A percentile compares a stretch with the other conserved stretches of the same genome.
These are phyloP conservation scores for Lodderomyces jiufengensis DNA, from an alignment of 1,139 yeast genomes.

Conservation along the genomic window DNA sequence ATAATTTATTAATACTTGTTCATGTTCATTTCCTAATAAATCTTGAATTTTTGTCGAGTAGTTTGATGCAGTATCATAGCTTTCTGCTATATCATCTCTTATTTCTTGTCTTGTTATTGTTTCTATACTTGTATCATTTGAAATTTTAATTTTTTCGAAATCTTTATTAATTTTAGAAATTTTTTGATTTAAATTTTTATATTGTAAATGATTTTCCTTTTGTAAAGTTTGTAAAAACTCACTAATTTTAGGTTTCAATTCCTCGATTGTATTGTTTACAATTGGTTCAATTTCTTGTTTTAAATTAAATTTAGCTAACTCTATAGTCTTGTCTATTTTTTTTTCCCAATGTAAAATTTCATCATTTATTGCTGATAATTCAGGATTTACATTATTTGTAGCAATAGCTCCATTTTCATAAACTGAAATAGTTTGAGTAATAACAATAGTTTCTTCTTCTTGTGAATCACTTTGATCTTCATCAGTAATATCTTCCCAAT, in stretches of 20 bases:
- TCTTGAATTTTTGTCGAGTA: constrained; percentile 31
- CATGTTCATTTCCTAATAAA: constrained; percentile 33
- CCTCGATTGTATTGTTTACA: constrained; percentile 29
- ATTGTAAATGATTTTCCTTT: constrained; percentile 38
- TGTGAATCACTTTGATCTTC: no score
- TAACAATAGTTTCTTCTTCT: constrained; percentile 22
- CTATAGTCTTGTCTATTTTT: constrained; percentile 39
- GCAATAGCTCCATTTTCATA: constrained; percentile 11
- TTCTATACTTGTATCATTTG: constrained; percentile 29
- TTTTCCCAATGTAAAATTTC: constrained; percentile 32
- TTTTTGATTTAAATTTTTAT: constrained; percentile 42
- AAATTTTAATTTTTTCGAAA: constrained; percentile 38
- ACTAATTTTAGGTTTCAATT: constrained; percentile 36
- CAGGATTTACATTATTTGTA: constrained; percentile 4
- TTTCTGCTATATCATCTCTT: constrained; percentile 46
- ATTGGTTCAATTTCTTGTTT: constrained; percentile 36
- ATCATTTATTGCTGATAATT: constrained; percentile 18
- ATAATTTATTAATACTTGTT: constrained; percentile 31
- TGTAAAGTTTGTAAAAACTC: constrained; percentile 41
- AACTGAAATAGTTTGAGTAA: constrained; percentile 32
- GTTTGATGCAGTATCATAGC: constrained; percentile 34
- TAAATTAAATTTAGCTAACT: constrained; percentile 42
- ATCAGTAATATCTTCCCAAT: constrained; percentile 14
- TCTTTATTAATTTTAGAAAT: constrained; percentile 50
- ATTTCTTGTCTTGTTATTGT: constrained; percentile 55